phyloP scores from a whole-genome alignment of 164 flowering plant species.

The Santalum album region DNA sequence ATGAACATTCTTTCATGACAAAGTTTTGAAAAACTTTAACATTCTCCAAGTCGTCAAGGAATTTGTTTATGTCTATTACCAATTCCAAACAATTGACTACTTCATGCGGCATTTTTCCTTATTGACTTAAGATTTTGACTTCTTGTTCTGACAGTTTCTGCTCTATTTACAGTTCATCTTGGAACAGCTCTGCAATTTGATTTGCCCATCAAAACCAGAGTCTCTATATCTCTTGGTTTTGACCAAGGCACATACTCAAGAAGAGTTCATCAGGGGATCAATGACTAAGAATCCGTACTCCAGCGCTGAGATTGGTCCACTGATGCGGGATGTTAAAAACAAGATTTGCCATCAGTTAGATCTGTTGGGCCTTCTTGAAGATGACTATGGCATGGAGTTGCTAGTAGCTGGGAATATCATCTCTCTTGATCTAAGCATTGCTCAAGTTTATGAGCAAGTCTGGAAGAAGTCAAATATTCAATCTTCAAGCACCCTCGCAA shows the following conservation, averaged over 20 bases:
- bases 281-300: conserved; percentile 99
- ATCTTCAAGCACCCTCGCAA: conserved; percentile 36
- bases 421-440: conserved; percentile 88
- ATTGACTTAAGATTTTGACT: no score
- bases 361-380: conserved; percentile 82
- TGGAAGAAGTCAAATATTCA: conserved; percentile 89
- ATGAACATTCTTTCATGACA: no score
- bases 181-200: conserved; percentile 97
- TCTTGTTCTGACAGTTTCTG: background rate
- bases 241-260: conserved; percentile 97
- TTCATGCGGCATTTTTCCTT: no score
- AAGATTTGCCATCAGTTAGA: conserved; percentile 96
- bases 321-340: conserved; percentile 98
- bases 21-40: no score
- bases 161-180: conserved; percentile 71
- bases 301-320: conserved; percentile 92
- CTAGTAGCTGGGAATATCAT: conserved; percentile 97
- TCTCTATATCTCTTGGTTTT: conserved; percentile 74
- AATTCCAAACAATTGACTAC: no score
- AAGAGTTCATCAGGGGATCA: conserved; percentile 98
- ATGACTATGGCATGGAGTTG: conserved; percentile 98
- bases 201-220: conserved; percentile 95
- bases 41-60: no score
- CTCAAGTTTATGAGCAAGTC: conserved; percentile 96
- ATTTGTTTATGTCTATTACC: no score